Conservation (phyloP, 1,284 basidiomycete genomes). For the Marasmius oreades region DNA sequence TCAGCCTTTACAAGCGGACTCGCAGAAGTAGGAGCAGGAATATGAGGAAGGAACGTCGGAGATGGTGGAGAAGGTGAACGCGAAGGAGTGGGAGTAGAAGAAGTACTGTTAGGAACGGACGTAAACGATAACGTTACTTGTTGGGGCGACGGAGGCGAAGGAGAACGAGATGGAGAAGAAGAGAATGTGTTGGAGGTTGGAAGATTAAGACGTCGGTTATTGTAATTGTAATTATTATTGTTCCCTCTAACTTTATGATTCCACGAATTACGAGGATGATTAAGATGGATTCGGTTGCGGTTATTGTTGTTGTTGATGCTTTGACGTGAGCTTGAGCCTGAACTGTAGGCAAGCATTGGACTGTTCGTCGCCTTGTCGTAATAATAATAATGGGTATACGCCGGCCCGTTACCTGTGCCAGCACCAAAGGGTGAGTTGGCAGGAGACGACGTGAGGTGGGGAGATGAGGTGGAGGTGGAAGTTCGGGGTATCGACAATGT, state of each 20-base stretch:
- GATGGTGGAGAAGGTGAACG: background rate
- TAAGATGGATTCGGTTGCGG: background rate
- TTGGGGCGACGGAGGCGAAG: slow-evolving; percentile 1
- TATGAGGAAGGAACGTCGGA: slow-evolving; percentile 2
- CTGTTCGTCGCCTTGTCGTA: slow-evolving; percentile 12
- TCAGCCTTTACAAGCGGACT: no score
- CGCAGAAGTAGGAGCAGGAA: no score
- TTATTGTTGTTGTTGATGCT: no score
- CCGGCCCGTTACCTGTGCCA: slow-evolving; percentile 1
- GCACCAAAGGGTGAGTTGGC: slow-evolving; percentile 1
- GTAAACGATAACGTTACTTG: background rate
- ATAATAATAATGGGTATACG: slow-evolving; percentile 15
- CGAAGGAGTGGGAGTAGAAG: background rate
- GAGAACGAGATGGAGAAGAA: slow-evolving; percentile 12
- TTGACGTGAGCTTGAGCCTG: background rate
- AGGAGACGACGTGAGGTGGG: background rate
- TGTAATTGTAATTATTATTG: background rate
- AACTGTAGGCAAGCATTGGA: slow-evolving; percentile 14
- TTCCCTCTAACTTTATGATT: background rate
- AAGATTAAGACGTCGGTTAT: background rate
- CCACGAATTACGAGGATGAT: background rate
- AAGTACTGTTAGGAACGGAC: no score
- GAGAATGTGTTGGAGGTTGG: background rate
- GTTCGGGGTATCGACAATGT: background rate
- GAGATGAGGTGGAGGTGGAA: background rate